Conservation (phyloP, 2,329 filamentous ascomycete species). For the Aspergillus sp. region DNA sequence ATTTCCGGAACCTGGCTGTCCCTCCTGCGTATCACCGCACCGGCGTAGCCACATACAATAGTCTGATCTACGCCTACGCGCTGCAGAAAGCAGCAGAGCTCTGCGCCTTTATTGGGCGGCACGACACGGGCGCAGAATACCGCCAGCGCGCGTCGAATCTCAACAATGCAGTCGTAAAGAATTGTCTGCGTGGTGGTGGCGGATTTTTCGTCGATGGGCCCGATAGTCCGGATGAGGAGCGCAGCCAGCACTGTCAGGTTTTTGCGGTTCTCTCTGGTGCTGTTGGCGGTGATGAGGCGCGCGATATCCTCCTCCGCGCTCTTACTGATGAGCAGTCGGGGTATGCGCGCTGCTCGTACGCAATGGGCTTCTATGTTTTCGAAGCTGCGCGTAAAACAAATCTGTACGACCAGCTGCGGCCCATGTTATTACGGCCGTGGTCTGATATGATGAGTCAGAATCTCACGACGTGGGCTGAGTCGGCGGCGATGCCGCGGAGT, state of each 20-base stretch:
- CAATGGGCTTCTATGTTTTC: constrained; percentile 7
- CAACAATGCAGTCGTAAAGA: neutral
- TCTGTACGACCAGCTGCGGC: constrained; percentile 3
- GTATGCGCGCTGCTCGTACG: neutral
- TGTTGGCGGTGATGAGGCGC: neutral
- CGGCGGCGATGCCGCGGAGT: constrained; percentile 7
- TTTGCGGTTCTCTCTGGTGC: constrained; percentile 10
- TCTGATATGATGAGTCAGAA: constrained; percentile 2
- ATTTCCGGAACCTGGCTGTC: neutral
- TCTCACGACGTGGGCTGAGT: constrained; percentile 12
- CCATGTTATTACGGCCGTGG: constrained; percentile 5
- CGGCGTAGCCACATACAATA: neutral
- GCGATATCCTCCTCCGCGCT: neutral
- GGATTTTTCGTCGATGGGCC: neutral
- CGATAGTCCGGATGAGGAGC: neutral
- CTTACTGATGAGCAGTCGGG: neutral
- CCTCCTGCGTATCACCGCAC: constrained; percentile 6
- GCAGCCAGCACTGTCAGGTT: constrained; percentile 10
- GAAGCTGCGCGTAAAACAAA: neutral
- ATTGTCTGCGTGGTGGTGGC: neutral
- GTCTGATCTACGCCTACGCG: constrained; percentile 6
- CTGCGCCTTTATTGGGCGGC: neutral
- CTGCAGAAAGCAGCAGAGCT: constrained; percentile 4
- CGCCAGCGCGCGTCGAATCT: neutral
- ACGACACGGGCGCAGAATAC: neutral